Percentiles rank a stretch among this genome's conserved stretches.
phyloP scores from a whole-genome alignment of 2,329 filamentous ascomycete species.

The Decorospora gaudefroyi region DNA sequence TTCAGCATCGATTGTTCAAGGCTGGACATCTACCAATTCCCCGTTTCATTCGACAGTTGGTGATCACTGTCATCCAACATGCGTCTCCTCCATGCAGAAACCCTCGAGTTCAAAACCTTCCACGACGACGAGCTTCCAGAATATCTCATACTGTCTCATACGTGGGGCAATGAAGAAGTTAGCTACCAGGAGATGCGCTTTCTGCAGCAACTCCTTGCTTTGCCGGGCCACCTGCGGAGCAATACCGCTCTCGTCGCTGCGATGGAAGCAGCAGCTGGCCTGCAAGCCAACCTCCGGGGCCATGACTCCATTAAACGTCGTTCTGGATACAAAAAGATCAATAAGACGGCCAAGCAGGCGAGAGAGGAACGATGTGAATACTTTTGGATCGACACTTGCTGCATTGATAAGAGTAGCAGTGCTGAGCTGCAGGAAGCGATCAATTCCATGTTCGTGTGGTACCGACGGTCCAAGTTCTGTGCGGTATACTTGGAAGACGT shows the following conservation, averaged over 20 bases:
- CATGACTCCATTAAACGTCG: neutral
- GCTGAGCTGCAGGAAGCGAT: conserved; percentile 4
- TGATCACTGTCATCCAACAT: too few relatives aligned
- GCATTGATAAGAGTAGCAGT: conserved; percentile 2
- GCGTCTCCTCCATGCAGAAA: too few relatives aligned
- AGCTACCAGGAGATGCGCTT: conserved; percentile 16
- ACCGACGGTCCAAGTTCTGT: conserved; percentile 16
- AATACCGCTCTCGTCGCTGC: too few relatives aligned
- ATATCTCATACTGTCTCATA: conserved; percentile 25
- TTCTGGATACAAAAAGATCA: conserved; percentile 1
- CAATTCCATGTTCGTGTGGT: conserved; percentile 27
- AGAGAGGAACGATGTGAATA: neutral
- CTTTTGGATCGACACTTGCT: conserved; percentile 3
- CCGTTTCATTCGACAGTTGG: too few relatives aligned
- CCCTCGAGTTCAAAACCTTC: too few relatives aligned
- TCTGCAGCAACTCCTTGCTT: neutral
- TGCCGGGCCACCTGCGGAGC: too few relatives aligned
- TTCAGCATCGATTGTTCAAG: too few relatives aligned
- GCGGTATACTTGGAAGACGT: conserved; percentile 20
- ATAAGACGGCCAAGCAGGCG: neutral
- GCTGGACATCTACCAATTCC: too few relatives aligned
- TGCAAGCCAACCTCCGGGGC: too few relatives aligned
- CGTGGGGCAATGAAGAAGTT: conserved; percentile 20
- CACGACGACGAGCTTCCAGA: too few relatives aligned
- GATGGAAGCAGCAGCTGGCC: too few relatives aligned